These are phyloP conservation scores for Rhodotorula sp. DNA, from an alignment of 1,284 basidiomycete species.

Conservation along the genomic window DNA sequence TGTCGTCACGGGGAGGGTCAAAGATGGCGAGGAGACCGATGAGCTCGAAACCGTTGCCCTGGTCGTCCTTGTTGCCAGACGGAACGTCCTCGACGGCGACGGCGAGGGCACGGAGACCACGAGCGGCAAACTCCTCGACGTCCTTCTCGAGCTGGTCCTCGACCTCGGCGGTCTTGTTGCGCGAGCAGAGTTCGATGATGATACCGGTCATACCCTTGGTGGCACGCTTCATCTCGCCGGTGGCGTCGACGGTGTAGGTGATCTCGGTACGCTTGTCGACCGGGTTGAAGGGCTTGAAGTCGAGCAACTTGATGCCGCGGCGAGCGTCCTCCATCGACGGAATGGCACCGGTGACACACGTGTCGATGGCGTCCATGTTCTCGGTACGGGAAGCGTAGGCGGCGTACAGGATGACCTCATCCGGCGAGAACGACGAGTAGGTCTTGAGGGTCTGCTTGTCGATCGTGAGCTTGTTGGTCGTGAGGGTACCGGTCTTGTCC, in stretches of 20 bases:
- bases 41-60: conserved; percentile 94
- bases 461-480: conserved; percentile 98
- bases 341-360: conserved; percentile 75
- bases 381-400: conserved; percentile 96
- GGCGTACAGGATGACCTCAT: conserved; percentile 88
- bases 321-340: conserved; percentile 68
- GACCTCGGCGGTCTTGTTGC: conserved; percentile 90
- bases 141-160: conserved; percentile 91
- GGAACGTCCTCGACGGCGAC: conserved; percentile 93
- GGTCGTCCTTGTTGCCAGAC: conserved; percentile 65
- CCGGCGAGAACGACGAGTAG: conserved; percentile 77
- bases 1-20: conserved; percentile 96
- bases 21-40: conserved; percentile 97
- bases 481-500: conserved; percentile 95
- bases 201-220: conserved; percentile 95
- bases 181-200: conserved; percentile 69
- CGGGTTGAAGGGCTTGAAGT: conserved; percentile 99
- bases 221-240: conserved; percentile 93
- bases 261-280: conserved; percentile 99
- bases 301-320: conserved; percentile 87
- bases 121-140: conserved; percentile 89
- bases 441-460: conserved; percentile 89
- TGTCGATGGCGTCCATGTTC: conserved; percentile 97
- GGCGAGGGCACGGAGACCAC: conserved; percentile 97
- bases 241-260: conserved; percentile 89